A percentile compares a stretch with the other conserved stretches of the same genome.
Conservation (phyloP, 805 yeast genomes). For the Metschnikowia santaceciliae region DNA sequence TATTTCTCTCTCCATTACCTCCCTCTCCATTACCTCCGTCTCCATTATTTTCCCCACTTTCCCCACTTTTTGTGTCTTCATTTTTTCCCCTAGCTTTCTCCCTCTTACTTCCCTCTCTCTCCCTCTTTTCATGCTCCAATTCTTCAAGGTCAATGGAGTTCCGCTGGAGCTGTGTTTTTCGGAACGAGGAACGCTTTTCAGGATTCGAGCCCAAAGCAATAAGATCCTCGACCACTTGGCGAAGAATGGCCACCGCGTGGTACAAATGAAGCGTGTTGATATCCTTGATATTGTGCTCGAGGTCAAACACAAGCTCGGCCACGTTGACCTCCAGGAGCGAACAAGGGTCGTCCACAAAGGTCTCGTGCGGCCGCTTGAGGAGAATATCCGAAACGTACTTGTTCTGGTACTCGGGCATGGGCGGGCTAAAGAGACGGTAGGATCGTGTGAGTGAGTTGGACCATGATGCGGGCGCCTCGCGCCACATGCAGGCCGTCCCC, state of each 20-base stretch:
- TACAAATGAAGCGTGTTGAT: constrained; percentile 32
- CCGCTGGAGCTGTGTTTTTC: constrained; percentile 24
- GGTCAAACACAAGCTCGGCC: constrained; percentile 33
- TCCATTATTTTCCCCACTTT: neutral
- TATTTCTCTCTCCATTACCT: neutral
- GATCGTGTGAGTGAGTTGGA: neutral
- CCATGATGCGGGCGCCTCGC: neutral
- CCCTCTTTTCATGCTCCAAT: neutral
- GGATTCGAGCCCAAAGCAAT: constrained; percentile 28
- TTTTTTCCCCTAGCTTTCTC: neutral
- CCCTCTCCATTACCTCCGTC: neutral
- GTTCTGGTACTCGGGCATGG: constrained; percentile 8
- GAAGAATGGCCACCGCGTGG: constrained; percentile 33
- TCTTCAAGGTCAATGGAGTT: constrained; percentile 15
- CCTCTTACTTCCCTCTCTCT: neutral
- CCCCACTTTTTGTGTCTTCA: neutral
- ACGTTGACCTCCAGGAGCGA: constrained; percentile 30
- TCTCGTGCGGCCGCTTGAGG: constrained; percentile 34
- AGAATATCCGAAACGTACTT: constrained; percentile 29
- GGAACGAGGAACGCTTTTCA: constrained; percentile 21
- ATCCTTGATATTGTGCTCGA: constrained; percentile 27
- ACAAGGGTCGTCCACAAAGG: constrained; percentile 40
- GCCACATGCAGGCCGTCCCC: neutral
- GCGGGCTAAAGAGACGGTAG: neutral
- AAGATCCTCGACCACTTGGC: constrained; percentile 29